Percentiles rank a stretch among this genome's conserved stretches.
phyloP scores from a whole-genome alignment of 139 green algal species.

The Volvox africanus region DNA sequence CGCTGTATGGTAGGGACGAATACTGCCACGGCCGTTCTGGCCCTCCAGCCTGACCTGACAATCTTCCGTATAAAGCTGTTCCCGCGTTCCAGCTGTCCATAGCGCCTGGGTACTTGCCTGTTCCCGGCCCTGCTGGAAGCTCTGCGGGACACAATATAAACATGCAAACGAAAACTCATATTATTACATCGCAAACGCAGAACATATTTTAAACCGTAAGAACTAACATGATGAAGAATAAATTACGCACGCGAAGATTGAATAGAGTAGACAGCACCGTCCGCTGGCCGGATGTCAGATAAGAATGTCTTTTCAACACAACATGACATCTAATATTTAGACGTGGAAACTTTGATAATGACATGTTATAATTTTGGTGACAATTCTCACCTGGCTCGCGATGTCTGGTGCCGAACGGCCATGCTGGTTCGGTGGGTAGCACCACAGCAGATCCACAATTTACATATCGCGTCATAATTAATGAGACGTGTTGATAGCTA shows the following conservation, averaged over 20 bases:
- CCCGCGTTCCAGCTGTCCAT: neutral
- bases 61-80: neutral
- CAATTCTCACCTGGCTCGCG: neutral
- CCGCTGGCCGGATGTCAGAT: too few relatives aligned
- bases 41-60: neutral
- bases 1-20: constrained; percentile 2
- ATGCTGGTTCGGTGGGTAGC: constrained; percentile 13
- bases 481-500: neutral
- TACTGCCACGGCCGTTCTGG: neutral
- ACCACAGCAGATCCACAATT: constrained; percentile 3
- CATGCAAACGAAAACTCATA: too few relatives aligned
- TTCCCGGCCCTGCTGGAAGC: neutral
- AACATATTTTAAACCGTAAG: too few relatives aligned
- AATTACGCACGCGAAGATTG: too few relatives aligned
- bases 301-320: neutral
- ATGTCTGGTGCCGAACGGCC: constrained; percentile 1
- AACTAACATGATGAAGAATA: too few relatives aligned
- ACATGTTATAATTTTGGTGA: too few relatives aligned
- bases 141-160: neutral
- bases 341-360: too few relatives aligned
- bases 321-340: too few relatives aligned
- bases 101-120: constrained; percentile 6
- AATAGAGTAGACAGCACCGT: too few relatives aligned
- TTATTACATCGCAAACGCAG: too few relatives aligned
- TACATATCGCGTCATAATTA: constrained; percentile 10